These are phyloP conservation scores for Fusarium equiseti DNA, from an alignment of 2,329 filamentous ascomycete genomes.

Conservation along the genomic window DNA sequence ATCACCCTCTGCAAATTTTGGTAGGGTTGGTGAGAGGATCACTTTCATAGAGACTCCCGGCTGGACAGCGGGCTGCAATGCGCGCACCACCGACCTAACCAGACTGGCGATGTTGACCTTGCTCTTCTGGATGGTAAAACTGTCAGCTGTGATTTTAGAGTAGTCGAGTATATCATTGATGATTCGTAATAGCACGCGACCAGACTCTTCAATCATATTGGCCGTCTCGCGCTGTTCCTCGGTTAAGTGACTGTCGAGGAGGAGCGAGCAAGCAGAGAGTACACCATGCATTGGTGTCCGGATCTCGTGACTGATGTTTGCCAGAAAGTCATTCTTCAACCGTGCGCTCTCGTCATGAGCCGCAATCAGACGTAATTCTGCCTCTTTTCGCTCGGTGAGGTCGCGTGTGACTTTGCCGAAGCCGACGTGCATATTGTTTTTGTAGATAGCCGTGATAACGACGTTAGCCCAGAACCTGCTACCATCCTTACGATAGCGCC, in stretches of 20 bases:
- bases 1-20: background rate
- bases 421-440: constrained; percentile 10
- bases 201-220: constrained; percentile 13
- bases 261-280: background rate
- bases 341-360: constrained; percentile 10
- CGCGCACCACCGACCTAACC: background rate
- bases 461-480: constrained; percentile 14
- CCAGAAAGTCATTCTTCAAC: constrained; percentile 11
- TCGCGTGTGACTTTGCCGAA: constrained; percentile 13
- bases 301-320: constrained; percentile 16
- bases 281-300: constrained; percentile 15
- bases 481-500: constrained; percentile 16
- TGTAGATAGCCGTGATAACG: constrained; percentile 8
- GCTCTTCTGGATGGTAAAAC: background rate
- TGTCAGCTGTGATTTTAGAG: constrained; percentile 1
- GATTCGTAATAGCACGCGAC: background rate
- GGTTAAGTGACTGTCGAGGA: background rate
- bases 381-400: constrained; percentile 13
- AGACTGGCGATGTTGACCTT: background rate
- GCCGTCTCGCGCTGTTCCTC: constrained; percentile 16
- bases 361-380: constrained; percentile 2
- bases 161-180: constrained; percentile 21
- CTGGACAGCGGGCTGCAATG: background rate
- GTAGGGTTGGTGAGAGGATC: background rate
- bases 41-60: constrained; percentile 9